These are phyloP conservation scores for Fagopyrum homotropicum DNA, from an alignment of 148 eudicot genomes.

Conservation along the genomic window DNA sequence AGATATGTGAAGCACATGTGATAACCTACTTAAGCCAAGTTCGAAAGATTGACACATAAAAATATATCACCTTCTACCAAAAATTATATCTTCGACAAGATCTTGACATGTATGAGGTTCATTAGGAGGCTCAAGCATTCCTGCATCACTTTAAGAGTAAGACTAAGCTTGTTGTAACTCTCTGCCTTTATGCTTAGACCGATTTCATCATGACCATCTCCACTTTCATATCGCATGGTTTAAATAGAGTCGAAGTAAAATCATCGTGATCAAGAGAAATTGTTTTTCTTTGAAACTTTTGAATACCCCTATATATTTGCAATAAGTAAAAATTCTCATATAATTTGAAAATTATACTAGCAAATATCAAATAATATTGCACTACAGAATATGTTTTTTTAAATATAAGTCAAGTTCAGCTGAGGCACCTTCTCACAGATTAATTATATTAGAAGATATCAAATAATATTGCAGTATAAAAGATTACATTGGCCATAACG, in stretches of 20 bases:
- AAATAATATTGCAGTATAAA: too few relatives aligned
- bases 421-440: too few relatives aligned
- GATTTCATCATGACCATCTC: conserved; percentile 19
- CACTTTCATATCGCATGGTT: conserved; percentile 27
- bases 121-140: conserved; percentile 87
- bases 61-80: conserved; percentile 52
- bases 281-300: conserved; percentile 48
- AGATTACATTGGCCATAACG: too few relatives aligned
- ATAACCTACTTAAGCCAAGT: conserved; percentile 35
- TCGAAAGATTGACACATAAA: conserved; percentile 5
- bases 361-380: too few relatives aligned
- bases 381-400: too few relatives aligned
- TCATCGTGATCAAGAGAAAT: conserved; percentile 47
- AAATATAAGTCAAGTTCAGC: too few relatives aligned
- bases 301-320: conserved; percentile 67
- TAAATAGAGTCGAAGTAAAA: conserved; percentile 70
- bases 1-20: conserved; percentile 1
- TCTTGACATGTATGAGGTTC: conserved; percentile 63
- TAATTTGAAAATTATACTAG: too few relatives aligned
- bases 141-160: conserved; percentile 78
- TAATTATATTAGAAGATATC: too few relatives aligned
- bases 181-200: conserved; percentile 32
- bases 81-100: conserved; percentile 80
- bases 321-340: neutral
- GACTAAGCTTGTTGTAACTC: conserved; percentile 48